phyloP scores from a whole-genome alignment of 805 yeast species.

The Candida nemodendra region DNA sequence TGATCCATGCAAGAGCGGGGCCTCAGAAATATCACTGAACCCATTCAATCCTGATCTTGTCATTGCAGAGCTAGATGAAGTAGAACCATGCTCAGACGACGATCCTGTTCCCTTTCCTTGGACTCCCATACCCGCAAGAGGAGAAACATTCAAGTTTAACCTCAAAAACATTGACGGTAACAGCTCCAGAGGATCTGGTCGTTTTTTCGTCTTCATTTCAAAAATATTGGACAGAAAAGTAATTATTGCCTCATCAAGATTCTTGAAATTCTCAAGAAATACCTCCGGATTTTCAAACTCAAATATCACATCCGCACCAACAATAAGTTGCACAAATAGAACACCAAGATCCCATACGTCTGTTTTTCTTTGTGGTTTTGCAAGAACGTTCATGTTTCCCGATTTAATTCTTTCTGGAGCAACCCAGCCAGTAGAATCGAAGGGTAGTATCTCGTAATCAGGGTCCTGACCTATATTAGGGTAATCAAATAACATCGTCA shows the following conservation, averaged over 20 bases:
- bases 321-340: slow-evolving; percentile 61
- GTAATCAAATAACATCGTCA: slow-evolving; percentile 35
- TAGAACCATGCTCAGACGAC: not conserved
- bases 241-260: slow-evolving; percentile 52
- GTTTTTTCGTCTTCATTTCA: slow-evolving; percentile 58
- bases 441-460: slow-evolving; percentile 26
- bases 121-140: slow-evolving; percentile 16
- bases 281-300: slow-evolving; percentile 61
- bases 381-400: slow-evolving; percentile 24
- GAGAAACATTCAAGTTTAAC: slow-evolving; percentile 51
- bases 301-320: slow-evolving; percentile 55
- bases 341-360: slow-evolving; percentile 96
- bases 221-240: slow-evolving; percentile 70
- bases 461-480: slow-evolving; percentile 28
- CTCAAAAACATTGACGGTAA: slow-evolving; percentile 82
- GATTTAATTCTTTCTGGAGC: slow-evolving; percentile 69
- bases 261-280: slow-evolving; percentile 44
- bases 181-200: slow-evolving; percentile 83
- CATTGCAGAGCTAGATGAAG: not conserved
- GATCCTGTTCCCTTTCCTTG: not conserved
- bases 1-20: slow-evolving; percentile 14
- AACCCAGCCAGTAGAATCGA: slow-evolving; percentile 50
- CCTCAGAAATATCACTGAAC: slow-evolving; percentile 24
- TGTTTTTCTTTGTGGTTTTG: slow-evolving; percentile 68
- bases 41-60: slow-evolving; percentile 11